Conservation (phyloP, 345 rosid species). For the Odontarrhena argentea region DNA sequence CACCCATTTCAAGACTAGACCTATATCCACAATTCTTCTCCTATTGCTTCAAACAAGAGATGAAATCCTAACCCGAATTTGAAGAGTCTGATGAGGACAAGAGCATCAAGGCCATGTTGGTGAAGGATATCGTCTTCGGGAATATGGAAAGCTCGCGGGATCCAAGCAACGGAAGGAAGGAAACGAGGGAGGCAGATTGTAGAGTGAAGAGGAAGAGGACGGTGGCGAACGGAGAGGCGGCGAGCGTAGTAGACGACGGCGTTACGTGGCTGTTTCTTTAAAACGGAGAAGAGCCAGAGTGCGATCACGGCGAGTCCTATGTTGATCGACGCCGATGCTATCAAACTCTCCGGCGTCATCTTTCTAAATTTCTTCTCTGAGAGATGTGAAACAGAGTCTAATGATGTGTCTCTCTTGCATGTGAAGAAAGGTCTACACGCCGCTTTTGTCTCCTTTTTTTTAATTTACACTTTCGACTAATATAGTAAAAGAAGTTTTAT, state of each 20-base stretch:
- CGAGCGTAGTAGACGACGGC: slow-evolving; percentile 82
- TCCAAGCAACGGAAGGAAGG: slow-evolving; percentile 87
- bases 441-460: slow-evolving; percentile 28
- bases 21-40: too few species aligned
- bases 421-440: slow-evolving; percentile 32
- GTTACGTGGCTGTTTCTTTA: slow-evolving; percentile 79
- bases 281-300: slow-evolving; percentile 74
- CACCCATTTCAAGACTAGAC: too few species aligned
- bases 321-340: slow-evolving; percentile 82
- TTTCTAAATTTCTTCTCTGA: slow-evolving; percentile 5
- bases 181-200: slow-evolving; percentile 54
- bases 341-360: slow-evolving; percentile 69
- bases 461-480: slow-evolving; percentile 26
- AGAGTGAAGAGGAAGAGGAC: slow-evolving; percentile 40
- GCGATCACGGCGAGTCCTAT: slow-evolving; percentile 65
- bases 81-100: slow-evolving; percentile 78
- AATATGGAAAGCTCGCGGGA: slow-evolving; percentile 65
- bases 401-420: slow-evolving; percentile 34
- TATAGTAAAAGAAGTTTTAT: neutral
- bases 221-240: slow-evolving; percentile 52
- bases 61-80: slow-evolving; percentile 66
- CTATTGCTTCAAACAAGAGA: too few species aligned
- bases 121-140: slow-evolving; percentile 72
- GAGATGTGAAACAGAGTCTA: slow-evolving; percentile 24
- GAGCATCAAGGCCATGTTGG: slow-evolving; percentile 73